These are phyloP conservation scores for Phytophthora kernoviae DNA, from an alignment of 352 stramenopile species.

Conservation along the genomic window DNA sequence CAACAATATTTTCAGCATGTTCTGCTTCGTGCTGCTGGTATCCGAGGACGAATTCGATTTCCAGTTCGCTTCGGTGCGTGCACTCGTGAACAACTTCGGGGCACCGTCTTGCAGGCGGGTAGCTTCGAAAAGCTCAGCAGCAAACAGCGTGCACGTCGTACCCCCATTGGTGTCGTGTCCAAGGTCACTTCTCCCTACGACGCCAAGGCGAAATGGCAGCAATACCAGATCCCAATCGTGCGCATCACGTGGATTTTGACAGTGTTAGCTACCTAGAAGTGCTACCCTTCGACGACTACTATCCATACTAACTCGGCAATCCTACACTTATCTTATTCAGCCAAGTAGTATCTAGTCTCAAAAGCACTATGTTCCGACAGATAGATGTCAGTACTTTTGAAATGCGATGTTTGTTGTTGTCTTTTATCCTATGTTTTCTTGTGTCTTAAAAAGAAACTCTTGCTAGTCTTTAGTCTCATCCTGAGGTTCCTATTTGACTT, in stretches of 20 bases:
- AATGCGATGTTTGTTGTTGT: slow-evolving; percentile 9
- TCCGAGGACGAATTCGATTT: slow-evolving; percentile 76
- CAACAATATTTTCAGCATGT: slow-evolving; percentile 79
- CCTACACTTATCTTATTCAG: background rate
- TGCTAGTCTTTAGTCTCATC: slow-evolving; percentile 5
- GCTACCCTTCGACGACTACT: slow-evolving; percentile 87
- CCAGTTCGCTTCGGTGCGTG: slow-evolving; percentile 60
- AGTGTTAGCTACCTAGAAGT: slow-evolving; percentile 87
- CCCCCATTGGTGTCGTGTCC: slow-evolving; percentile 73
- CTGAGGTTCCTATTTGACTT: slow-evolving; percentile 2
- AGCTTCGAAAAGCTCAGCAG: slow-evolving; percentile 28
- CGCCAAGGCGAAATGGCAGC: slow-evolving; percentile 62
- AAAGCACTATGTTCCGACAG: background rate
- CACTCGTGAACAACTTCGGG: slow-evolving; percentile 78
- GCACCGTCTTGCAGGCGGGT: slow-evolving; percentile 40
- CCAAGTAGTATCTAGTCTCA: background rate
- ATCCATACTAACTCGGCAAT: slow-evolving; percentile 65
- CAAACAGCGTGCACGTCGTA: slow-evolving; percentile 36
- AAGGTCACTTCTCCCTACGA: slow-evolving; percentile 61
- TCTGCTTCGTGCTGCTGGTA: slow-evolving; percentile 81
- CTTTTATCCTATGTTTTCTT: slow-evolving; percentile 11
- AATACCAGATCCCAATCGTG: slow-evolving; percentile 83
- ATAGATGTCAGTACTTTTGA: background rate
- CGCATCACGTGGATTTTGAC: slow-evolving; percentile 88
- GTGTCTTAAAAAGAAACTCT: background rate